Conservation (phyloP, 306 rosid species). For the Mimosa bimucronata region DNA sequence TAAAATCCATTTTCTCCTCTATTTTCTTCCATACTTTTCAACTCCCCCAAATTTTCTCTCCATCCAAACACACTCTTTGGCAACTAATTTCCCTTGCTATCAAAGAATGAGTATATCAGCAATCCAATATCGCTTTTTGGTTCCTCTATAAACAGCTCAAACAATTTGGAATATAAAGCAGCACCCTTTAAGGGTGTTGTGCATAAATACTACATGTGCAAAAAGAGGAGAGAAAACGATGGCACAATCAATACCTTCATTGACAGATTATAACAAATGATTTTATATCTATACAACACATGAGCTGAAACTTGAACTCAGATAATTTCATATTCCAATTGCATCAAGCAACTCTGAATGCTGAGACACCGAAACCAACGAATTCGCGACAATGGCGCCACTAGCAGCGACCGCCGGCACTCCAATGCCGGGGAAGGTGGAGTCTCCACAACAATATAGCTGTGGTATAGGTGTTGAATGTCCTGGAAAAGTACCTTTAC, state of each 20-base stretch:
- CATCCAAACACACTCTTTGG: too few species aligned
- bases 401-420: conserved; percentile 99
- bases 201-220: not conserved
- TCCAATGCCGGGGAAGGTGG: conserved; percentile 96
- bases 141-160: not conserved
- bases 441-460: conserved; percentile 89
- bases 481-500: conserved; percentile 68
- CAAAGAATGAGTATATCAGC: not conserved
- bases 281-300: conserved; percentile 2
- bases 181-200: not conserved
- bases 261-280: not conserved
- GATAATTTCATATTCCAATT: conserved; percentile 67
- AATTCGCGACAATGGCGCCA: conserved; percentile 94
- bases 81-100: not conserved
- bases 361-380: conserved; percentile 76
- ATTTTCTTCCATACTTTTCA: too few species aligned
- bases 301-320: not conserved
- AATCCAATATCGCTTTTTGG: not conserved
- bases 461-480: conserved; percentile 76
- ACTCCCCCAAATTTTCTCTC: too few species aligned
- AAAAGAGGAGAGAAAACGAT: not conserved
- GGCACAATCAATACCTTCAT: not conserved
- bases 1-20: too few species aligned
- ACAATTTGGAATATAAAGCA: not conserved
- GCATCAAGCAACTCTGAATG: conserved; percentile 91